Conservation (phyloP, 768 basidiomycete genomes). For the Russula olivacea region DNA sequence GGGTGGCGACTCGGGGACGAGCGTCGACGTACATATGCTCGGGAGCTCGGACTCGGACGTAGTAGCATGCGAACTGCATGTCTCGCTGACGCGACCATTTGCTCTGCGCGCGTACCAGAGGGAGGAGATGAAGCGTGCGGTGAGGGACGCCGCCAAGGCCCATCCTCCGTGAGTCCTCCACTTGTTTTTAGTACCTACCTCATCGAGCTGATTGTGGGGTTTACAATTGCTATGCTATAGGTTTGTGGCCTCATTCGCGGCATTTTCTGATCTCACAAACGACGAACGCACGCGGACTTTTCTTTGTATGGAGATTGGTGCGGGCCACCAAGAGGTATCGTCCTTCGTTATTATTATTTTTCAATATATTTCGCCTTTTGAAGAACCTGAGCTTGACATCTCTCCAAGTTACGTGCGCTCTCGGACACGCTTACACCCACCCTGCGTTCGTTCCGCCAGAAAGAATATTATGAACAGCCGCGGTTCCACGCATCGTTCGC, state of each 20-base stretch:
- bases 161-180: constrained; percentile 41
- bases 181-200: too few species aligned
- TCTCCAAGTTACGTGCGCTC: constrained; percentile 52
- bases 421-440: constrained; percentile 52
- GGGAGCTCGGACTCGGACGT: constrained; percentile 28
- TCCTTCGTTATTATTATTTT: neutral
- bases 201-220: constrained; percentile 2
- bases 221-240: constrained; percentile 34
- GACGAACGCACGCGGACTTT: constrained; percentile 81
- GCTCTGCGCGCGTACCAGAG: constrained; percentile 76
- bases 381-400: constrained; percentile 9
- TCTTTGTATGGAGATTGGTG: constrained; percentile 74
- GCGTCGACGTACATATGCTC: constrained; percentile 43
- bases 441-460: constrained; percentile 58
- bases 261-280: constrained; percentile 65
- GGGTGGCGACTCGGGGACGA: constrained; percentile 6
- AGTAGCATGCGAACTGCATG: constrained; percentile 52
- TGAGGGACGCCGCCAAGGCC: constrained; percentile 46
- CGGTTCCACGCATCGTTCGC: constrained; percentile 87
- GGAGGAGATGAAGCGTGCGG: constrained; percentile 59
- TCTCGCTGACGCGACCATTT: constrained; percentile 80
- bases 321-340: constrained; percentile 70
- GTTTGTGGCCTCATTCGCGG: constrained; percentile 66
- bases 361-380: neutral
- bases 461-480: constrained; percentile 72